These are phyloP conservation scores for Yarrowia sp. DNA, from an alignment of 805 yeast genomes.

Conservation along the genomic window DNA sequence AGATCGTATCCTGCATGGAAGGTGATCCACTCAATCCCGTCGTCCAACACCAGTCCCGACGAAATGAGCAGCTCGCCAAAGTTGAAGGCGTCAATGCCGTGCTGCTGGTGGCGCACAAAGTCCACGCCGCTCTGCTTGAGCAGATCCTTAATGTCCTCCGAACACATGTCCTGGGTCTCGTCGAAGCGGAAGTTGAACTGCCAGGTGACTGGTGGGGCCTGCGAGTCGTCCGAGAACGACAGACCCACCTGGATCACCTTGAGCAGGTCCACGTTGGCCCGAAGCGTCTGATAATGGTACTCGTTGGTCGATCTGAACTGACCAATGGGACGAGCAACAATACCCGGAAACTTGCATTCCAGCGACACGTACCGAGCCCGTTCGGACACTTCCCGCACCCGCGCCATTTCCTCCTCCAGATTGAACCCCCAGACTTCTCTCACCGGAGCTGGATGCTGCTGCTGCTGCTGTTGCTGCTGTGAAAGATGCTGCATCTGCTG, in stretches of 20 bases:
- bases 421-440: conserved; percentile 44
- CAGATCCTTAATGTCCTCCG: conserved; percentile 78
- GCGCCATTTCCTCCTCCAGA: conserved; percentile 43
- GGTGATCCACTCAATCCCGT: conserved; percentile 77
- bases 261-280: conserved; percentile 85
- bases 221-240: conserved; percentile 63
- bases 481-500: conserved; percentile 22
- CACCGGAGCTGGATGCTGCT: conserved; percentile 20
- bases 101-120: conserved; percentile 65
- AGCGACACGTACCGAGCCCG: conserved; percentile 47
- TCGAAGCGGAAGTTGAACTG: conserved; percentile 91
- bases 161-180: conserved; percentile 72
- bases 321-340: conserved; percentile 94
- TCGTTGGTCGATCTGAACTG: conserved; percentile 84
- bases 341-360: conserved; percentile 94
- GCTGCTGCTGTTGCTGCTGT: conserved; percentile 14
- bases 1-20: conserved; percentile 94
- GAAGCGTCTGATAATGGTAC: conserved; percentile 92
- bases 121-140: conserved; percentile 80
- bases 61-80: conserved; percentile 84
- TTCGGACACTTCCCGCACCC: conserved; percentile 41
- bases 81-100: conserved; percentile 74
- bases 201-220: conserved; percentile 70
- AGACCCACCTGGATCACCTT: conserved; percentile 84
- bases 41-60: conserved; percentile 78